Conservation (phyloP, 352 stramenopile genomes). For the Globisporangium perplexum region DNA sequence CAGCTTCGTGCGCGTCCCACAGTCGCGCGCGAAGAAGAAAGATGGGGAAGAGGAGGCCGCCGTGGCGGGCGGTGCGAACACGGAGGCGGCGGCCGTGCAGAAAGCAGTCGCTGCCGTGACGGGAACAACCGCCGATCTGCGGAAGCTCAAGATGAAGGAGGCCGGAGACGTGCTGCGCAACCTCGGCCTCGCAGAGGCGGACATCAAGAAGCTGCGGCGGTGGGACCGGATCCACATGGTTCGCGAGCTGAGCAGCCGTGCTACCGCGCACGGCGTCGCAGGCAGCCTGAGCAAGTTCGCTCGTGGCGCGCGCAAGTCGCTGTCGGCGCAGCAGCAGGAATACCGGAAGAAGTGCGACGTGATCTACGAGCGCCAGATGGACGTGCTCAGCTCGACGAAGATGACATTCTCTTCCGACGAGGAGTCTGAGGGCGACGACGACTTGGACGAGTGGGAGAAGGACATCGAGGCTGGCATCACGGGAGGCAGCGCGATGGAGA, state of each 20-base stretch:
- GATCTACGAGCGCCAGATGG: slow-evolving; percentile 82
- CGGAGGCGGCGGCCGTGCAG: slow-evolving; percentile 59
- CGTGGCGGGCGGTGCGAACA: slow-evolving; percentile 11
- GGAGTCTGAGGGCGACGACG: slow-evolving; percentile 65
- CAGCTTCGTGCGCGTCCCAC: slow-evolving; percentile 74
- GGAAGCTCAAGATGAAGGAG: slow-evolving; percentile 86
- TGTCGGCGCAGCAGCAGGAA: slow-evolving; percentile 79
- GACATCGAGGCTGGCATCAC: slow-evolving; percentile 77
- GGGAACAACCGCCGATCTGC: slow-evolving; percentile 77
- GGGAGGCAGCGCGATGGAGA: slow-evolving; percentile 43
- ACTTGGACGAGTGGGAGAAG: slow-evolving; percentile 64
- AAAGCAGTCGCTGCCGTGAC: slow-evolving; percentile 76
- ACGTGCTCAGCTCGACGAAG: slow-evolving; percentile 57
- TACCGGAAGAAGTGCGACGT: slow-evolving; percentile 83
- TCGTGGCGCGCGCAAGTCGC: slow-evolving; percentile 68
- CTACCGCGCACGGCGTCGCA: slow-evolving; percentile 61
- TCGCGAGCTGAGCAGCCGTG: slow-evolving; percentile 67
- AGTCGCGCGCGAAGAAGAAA: slow-evolving; percentile 79
- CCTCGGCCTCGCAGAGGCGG: slow-evolving; percentile 62
- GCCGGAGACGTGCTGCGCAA: slow-evolving; percentile 75
- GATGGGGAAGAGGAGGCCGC: slow-evolving; percentile 42
- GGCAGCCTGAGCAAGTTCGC: slow-evolving; percentile 79
- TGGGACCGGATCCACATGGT: slow-evolving; percentile 85
- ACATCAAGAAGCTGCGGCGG: slow-evolving; percentile 79
- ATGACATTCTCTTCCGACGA: slow-evolving; percentile 72